Conservation (phyloP, 116 monocot species). For the Iris pallida region DNA sequence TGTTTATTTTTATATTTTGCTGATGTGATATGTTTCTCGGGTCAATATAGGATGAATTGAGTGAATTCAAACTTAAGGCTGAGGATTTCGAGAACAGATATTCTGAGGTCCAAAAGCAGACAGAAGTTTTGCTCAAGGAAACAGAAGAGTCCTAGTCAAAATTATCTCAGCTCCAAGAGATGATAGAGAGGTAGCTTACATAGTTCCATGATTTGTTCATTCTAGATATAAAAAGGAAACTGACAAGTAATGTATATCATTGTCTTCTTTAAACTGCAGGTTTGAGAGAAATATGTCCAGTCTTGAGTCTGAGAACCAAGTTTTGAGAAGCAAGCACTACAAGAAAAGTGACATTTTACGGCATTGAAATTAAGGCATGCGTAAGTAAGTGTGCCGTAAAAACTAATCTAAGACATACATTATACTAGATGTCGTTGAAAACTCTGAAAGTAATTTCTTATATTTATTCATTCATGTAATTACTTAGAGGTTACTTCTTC, state of each 20-base stretch:
- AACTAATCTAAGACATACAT: too few relatives aligned
- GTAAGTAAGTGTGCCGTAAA: too few relatives aligned
- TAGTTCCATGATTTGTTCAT: too few relatives aligned
- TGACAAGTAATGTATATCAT: neutral
- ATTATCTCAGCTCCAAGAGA: slow-evolving; percentile 71
- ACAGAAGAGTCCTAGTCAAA: slow-evolving; percentile 57
- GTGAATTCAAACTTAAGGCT: slow-evolving; percentile 60
- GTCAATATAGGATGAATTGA: slow-evolving; percentile 59
- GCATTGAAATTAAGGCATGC: too few relatives aligned
- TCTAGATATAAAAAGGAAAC: neutral
- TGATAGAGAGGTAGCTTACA: slow-evolving; percentile 60
- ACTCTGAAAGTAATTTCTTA: too few relatives aligned
- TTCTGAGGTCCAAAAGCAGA: slow-evolving; percentile 47
- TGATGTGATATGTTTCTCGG: neutral
- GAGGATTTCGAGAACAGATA: slow-evolving; percentile 78
- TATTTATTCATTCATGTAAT: too few relatives aligned
- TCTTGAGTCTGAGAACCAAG: slow-evolving; percentile 85
- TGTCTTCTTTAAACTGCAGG: slow-evolving; percentile 33
- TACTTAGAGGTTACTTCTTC: too few relatives aligned
- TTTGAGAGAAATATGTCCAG: slow-evolving; percentile 65
- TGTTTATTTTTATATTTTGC: too few relatives aligned
- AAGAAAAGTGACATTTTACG: too few relatives aligned
- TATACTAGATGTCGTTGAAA: too few relatives aligned
- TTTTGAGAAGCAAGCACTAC: slow-evolving; percentile 82
- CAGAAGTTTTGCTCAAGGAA: slow-evolving; percentile 54